phyloP scores from a whole-genome alignment of 371 early-diverging fungal genomes.

The Lichtheimia ramosa region DNA sequence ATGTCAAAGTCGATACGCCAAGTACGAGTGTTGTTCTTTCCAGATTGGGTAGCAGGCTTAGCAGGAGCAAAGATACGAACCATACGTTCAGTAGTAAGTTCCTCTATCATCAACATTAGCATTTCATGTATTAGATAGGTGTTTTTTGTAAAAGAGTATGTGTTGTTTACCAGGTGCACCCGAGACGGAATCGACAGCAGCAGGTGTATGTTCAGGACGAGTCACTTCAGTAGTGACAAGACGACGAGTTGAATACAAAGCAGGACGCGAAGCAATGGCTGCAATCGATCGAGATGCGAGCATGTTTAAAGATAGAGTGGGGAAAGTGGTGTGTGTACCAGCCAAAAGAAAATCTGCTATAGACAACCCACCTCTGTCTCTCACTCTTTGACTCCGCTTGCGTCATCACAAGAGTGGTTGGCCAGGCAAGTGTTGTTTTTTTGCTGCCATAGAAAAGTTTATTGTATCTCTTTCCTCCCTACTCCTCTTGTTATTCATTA shows the following conservation, averaged over 20 bases:
- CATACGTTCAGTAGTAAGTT: slow-evolving; percentile 57
- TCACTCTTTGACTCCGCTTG: not conserved
- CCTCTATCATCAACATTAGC: slow-evolving; percentile 29
- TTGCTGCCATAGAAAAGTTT: not conserved
- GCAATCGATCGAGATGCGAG: slow-evolving; percentile 1
- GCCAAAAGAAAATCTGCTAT: not conserved
- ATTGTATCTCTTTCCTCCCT: not conserved
- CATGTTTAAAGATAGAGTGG: not conserved
- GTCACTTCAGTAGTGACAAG: slow-evolving; percentile 18
- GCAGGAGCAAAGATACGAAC: slow-evolving; percentile 87
- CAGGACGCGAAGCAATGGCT: not conserved
- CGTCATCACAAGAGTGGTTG: not conserved
- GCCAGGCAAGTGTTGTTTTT: not conserved
- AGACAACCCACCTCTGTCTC: too few relatives aligned
- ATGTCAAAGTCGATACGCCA: slow-evolving; percentile 88
- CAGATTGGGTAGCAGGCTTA: slow-evolving; percentile 86
- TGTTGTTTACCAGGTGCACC: slow-evolving; percentile 49
- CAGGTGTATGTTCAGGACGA: slow-evolving; percentile 25
- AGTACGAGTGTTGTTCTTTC: slow-evolving; percentile 70
- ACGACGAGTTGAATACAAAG: slow-evolving; percentile 2
- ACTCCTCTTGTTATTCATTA: not conserved
- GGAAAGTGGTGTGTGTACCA: not conserved
- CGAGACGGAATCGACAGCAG: slow-evolving; percentile 40
- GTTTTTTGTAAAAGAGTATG: not conserved
- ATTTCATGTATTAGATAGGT: not conserved